A percentile compares a stretch with the other conserved stretches of the same genome.
These are phyloP conservation scores for Acacia concinna DNA, from an alignment of 331 rosid species.

Conservation along the genomic window DNA sequence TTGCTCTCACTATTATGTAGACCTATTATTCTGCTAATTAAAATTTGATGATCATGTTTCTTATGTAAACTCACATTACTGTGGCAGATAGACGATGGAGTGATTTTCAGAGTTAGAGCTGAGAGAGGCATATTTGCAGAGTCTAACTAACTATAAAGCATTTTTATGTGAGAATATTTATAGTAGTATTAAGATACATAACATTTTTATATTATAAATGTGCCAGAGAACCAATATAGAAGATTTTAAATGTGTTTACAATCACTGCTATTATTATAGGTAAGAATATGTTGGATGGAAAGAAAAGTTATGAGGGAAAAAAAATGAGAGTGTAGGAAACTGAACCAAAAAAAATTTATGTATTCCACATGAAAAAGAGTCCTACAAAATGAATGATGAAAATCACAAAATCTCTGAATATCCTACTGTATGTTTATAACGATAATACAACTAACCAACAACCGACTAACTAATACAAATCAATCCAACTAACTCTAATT, in stretches of 20 bases:
- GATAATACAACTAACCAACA: too few relatives aligned
- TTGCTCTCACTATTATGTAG: constrained; percentile 21
- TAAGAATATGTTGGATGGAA: neutral
- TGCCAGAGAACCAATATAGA: neutral
- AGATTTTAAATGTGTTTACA: neutral
- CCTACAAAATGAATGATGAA: too few relatives aligned
- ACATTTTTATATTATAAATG: neutral
- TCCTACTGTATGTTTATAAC: too few relatives aligned
- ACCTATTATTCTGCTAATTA: constrained; percentile 26
- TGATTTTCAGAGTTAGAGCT: neutral
- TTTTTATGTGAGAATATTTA: neutral
- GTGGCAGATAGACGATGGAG: too few relatives aligned
- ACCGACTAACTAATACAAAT: too few relatives aligned
- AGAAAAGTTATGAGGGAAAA: too few relatives aligned
- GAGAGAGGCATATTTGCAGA: neutral
- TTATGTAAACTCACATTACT: too few relatives aligned
- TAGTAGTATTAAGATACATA: neutral
- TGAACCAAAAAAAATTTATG: too few relatives aligned
- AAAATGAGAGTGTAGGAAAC: too few relatives aligned
- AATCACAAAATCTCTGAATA: too few relatives aligned
- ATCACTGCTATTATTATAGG: neutral
- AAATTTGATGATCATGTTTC: neutral
- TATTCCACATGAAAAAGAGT: too few relatives aligned
- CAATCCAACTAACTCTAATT: too few relatives aligned
- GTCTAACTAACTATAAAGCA: neutral